phyloP scores from a whole-genome alignment of 1,284 basidiomycete genomes.

The Somion occarium region DNA sequence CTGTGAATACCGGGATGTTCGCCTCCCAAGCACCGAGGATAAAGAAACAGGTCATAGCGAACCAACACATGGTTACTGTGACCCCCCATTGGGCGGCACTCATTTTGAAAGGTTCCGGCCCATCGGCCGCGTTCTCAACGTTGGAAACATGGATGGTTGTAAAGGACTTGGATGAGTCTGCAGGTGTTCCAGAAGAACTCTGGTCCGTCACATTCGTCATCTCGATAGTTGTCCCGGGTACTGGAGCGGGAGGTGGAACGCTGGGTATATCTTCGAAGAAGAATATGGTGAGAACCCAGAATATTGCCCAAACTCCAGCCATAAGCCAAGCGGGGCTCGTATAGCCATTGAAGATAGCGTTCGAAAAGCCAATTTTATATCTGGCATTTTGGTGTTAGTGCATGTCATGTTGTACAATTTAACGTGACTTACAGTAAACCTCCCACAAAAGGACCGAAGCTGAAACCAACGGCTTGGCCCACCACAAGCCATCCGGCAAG shows the following conservation, averaged over 20 bases:
- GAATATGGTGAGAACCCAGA: slow-evolving; percentile 39
- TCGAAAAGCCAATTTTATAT: slow-evolving; percentile 26
- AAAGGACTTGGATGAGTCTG: not conserved
- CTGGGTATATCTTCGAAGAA: slow-evolving; percentile 48
- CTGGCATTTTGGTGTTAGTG: slow-evolving; percentile 10
- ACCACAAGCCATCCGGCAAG: slow-evolving; percentile 62
- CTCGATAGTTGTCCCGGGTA: too few species aligned
- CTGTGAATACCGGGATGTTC: slow-evolving; percentile 65
- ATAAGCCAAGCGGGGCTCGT: slow-evolving; percentile 68
- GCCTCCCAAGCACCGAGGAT: slow-evolving; percentile 69
- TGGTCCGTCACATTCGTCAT: not conserved
- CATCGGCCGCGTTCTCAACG: not conserved
- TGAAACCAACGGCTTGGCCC: slow-evolving; percentile 61
- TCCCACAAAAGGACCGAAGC: slow-evolving; percentile 60
- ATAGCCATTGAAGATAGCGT: slow-evolving; percentile 51
- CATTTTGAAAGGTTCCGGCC: slow-evolving; percentile 11
- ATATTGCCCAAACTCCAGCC: slow-evolving; percentile 47
- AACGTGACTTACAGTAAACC: slow-evolving; percentile 39
- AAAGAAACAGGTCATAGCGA: slow-evolving; percentile 71
- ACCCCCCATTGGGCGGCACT: slow-evolving; percentile 39
- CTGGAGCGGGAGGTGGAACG: not conserved
- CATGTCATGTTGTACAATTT: not conserved
- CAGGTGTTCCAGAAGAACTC: not conserved
- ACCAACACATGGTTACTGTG: slow-evolving; percentile 66
- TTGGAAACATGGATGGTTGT: slow-evolving; percentile 5